phyloP scores from a whole-genome alignment of 2,329 filamentous ascomycete genomes.

The Aspergillus phoenicis region DNA sequence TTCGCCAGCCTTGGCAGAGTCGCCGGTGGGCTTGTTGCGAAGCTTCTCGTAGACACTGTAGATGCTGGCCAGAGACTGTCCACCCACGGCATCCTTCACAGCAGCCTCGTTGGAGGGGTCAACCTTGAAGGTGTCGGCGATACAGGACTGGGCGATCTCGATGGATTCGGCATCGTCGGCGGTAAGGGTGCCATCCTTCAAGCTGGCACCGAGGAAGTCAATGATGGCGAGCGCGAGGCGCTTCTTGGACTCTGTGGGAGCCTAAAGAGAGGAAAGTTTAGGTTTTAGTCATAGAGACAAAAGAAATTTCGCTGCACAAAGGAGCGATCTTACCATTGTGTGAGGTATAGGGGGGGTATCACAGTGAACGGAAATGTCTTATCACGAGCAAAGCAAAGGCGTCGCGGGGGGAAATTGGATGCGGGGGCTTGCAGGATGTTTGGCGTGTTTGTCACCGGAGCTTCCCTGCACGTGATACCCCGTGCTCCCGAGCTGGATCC shows the following conservation, averaged over 20 bases:
- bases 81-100: slow-evolving; percentile 75
- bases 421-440: slow-evolving; percentile 24
- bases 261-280: slow-evolving; percentile 28
- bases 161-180: slow-evolving; percentile 90
- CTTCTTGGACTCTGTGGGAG: slow-evolving; percentile 64
- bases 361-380: background rate
- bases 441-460: slow-evolving; percentile 19
- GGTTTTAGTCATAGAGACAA: background rate
- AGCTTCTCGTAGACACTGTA: slow-evolving; percentile 97
- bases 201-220: slow-evolving; percentile 84
- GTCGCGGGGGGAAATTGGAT: slow-evolving; percentile 22
- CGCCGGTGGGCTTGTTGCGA: slow-evolving; percentile 62
- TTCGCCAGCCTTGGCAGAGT: slow-evolving; percentile 46
- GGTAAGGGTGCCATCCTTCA: slow-evolving; percentile 84
- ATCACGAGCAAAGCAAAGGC: slow-evolving; percentile 14
- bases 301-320: background rate
- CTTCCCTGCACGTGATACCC: slow-evolving; percentile 22
- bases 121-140: slow-evolving; percentile 92
- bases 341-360: background rate
- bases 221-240: slow-evolving; percentile 95
- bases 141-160: slow-evolving; percentile 92
- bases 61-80: slow-evolving; percentile 85
- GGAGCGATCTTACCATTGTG: slow-evolving; percentile 26
- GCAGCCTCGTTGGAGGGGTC: slow-evolving; percentile 76
- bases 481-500: slow-evolving; percentile 9